These are phyloP conservation scores for Tetraselmis striata DNA, from an alignment of 139 green algal species.

Conservation along the genomic window DNA sequence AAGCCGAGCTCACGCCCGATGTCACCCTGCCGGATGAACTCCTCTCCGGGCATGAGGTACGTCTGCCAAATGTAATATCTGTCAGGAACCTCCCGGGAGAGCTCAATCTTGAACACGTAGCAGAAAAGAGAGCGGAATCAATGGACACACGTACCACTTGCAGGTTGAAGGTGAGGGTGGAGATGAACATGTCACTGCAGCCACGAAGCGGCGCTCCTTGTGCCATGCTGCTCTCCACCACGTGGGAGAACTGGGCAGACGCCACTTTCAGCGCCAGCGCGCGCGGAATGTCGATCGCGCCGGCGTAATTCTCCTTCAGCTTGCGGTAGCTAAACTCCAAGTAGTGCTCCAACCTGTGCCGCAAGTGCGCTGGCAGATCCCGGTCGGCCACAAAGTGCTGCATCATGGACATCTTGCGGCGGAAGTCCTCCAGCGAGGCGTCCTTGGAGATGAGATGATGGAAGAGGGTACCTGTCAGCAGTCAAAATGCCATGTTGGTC, in stretches of 20 bases:
- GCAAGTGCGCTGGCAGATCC: conserved; percentile 15
- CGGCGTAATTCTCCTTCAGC: conserved; percentile 15
- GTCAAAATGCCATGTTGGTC: too few relatives aligned
- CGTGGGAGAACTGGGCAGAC: too few relatives aligned
- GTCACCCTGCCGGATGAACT: conserved; percentile 17
- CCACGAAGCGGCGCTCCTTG: too few relatives aligned
- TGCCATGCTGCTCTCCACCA: too few relatives aligned
- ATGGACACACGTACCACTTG: too few relatives aligned
- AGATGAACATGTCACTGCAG: too few relatives aligned
- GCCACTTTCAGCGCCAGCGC: conserved; percentile 23
- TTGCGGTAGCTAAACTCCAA: conserved; percentile 35
- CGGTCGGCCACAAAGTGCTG: conserved; percentile 17
- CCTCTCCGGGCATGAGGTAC: conserved; percentile 35
- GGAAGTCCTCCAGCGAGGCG: conserved; percentile 24
- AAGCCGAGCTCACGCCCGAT: conserved; percentile 29
- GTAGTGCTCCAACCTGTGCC: conserved; percentile 18
- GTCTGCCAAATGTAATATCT: too few relatives aligned
- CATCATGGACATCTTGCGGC: too few relatives aligned
- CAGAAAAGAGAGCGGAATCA: too few relatives aligned
- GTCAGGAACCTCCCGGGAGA: too few relatives aligned
- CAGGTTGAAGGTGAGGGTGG: too few relatives aligned
- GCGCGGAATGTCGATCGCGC: conserved; percentile 11
- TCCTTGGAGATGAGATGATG: conserved; percentile 39
- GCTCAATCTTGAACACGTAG: too few relatives aligned
- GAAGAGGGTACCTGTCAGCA: conserved; percentile 37